These are phyloP conservation scores for Botrytis elliptica DNA, from an alignment of 2,329 filamentous ascomycete genomes.

Conservation along the genomic window DNA sequence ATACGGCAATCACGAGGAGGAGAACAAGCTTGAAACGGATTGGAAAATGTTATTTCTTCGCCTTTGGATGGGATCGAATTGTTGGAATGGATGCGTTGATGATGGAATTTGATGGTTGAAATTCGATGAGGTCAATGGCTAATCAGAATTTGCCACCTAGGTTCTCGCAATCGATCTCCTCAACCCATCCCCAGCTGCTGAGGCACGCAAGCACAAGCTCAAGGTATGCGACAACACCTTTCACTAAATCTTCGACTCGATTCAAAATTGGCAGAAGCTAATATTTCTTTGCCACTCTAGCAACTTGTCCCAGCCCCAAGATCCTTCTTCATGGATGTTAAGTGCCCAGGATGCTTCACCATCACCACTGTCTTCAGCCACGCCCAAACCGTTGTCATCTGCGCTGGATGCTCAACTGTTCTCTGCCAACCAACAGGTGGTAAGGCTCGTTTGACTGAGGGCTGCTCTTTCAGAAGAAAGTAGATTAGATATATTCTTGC, in stretches of 20 bases:
- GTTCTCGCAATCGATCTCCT: conserved; percentile 99
- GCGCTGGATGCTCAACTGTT: conserved; percentile 98
- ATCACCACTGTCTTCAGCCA: conserved; percentile 99
- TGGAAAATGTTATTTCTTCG: conserved; percentile 19
- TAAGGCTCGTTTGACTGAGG: conserved; percentile 98
- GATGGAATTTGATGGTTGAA: conserved; percentile 20
- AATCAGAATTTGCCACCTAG: conserved; percentile 54
- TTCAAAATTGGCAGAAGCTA: conserved; percentile 13
- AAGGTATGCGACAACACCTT: conserved; percentile 66
- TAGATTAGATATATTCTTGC: conserved; percentile 58
- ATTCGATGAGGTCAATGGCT: conserved; percentile 43
- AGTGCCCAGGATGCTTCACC: conserved; percentile 99
- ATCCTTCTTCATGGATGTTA: conserved; percentile 99
- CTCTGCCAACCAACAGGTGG: conserved; percentile 99
- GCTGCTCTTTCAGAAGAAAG: conserved; percentile 99
- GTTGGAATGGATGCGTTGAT: conserved; percentile 31
- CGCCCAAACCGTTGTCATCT: conserved; percentile 99
- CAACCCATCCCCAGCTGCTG: conserved; percentile 95
- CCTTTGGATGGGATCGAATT: conserved; percentile 15
- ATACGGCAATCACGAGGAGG: conserved; percentile 23
- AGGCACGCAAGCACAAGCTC: conserved; percentile 99
- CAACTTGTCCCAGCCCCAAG: conserved; percentile 92
- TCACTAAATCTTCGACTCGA: not conserved
- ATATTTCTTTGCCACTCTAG: conserved; percentile 46
- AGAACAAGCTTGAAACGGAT: conserved; percentile 15